These are phyloP conservation scores for Solanum chmielewskii DNA, from an alignment of 257 asterid species.

Conservation along the genomic window DNA sequence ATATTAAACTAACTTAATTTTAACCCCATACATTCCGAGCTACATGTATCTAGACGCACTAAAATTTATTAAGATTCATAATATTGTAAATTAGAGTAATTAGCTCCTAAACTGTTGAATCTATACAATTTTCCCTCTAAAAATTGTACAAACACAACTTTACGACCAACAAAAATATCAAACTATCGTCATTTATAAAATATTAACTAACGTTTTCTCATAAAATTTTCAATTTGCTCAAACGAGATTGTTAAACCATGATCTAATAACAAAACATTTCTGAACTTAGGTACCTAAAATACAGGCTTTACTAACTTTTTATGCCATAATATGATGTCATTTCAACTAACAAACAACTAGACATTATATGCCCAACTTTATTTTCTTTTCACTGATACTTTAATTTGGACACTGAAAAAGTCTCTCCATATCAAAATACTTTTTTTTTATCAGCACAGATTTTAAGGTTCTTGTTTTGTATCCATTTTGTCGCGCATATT, in stretches of 20 bases:
- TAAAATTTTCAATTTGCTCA: neutral
- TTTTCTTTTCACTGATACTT: neutral
- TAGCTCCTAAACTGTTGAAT: neutral
- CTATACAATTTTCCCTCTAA: neutral
- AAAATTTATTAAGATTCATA: too few relatives aligned
- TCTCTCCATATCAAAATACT: neutral
- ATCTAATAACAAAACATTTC: neutral
- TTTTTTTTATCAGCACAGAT: neutral
- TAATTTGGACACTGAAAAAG: neutral
- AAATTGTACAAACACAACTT: neutral
- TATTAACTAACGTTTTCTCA: neutral
- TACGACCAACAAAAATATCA: neutral
- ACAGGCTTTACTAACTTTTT: neutral
- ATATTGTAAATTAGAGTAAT: too few relatives aligned
- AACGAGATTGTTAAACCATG: neutral
- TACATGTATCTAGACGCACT: neutral
- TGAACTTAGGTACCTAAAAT: neutral
- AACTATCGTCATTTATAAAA: neutral
- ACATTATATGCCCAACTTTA: neutral
- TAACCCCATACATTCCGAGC: neutral
- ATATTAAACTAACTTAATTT: too few relatives aligned
- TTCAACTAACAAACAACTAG: neutral
- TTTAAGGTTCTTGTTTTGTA: neutral
- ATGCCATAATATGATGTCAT: neutral
- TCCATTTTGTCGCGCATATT: neutral